Conservation (phyloP, 2,329 filamentous ascomycete genomes). For the Lachnellula willkommii region DNA sequence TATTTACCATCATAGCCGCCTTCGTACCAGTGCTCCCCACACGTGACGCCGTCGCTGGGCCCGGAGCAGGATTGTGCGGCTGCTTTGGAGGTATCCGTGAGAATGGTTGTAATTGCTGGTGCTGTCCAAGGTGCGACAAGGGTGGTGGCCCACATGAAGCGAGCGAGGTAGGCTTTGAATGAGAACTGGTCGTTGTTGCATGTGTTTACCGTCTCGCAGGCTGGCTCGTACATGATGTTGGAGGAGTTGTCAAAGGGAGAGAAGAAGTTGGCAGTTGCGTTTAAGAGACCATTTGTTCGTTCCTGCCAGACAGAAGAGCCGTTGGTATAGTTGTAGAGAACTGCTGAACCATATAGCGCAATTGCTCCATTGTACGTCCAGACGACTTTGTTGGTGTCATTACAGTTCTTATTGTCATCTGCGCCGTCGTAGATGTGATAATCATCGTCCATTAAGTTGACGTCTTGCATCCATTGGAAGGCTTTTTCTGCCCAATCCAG, state of each 20-base stretch:
- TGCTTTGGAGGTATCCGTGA: constrained; percentile 48
- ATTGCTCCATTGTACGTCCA: constrained; percentile 65
- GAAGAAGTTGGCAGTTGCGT: constrained; percentile 50
- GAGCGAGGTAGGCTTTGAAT: constrained; percentile 63
- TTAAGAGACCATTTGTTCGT: constrained; percentile 48
- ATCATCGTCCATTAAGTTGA: constrained; percentile 51
- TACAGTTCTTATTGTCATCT: constrained; percentile 47
- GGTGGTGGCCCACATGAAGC: constrained; percentile 57
- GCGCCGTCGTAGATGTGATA: constrained; percentile 60
- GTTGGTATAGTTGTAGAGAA: constrained; percentile 56
- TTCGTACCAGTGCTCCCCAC: constrained; percentile 57
- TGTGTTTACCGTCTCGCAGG: constrained; percentile 53
- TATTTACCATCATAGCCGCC: constrained; percentile 49
- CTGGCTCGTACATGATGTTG: constrained; percentile 59
- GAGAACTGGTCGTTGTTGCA: constrained; percentile 62
- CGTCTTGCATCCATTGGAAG: constrained; percentile 58
- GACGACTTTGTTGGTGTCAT: constrained; percentile 44
- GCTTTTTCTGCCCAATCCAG: constrained; percentile 60
- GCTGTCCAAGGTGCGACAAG: constrained; percentile 51
- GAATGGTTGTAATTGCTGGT: constrained; percentile 41
- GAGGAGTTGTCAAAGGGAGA: constrained; percentile 45
- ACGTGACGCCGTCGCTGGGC: constrained; percentile 45
- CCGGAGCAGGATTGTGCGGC: constrained; percentile 55
- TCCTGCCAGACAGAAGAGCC: constrained; percentile 48
- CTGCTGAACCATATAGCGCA: constrained; percentile 59